Percentiles rank a stretch among this genome's conserved stretches.
These are phyloP conservation scores for Mikania micrantha DNA, from an alignment of 129 eudicot species.

Conservation along the genomic window DNA sequence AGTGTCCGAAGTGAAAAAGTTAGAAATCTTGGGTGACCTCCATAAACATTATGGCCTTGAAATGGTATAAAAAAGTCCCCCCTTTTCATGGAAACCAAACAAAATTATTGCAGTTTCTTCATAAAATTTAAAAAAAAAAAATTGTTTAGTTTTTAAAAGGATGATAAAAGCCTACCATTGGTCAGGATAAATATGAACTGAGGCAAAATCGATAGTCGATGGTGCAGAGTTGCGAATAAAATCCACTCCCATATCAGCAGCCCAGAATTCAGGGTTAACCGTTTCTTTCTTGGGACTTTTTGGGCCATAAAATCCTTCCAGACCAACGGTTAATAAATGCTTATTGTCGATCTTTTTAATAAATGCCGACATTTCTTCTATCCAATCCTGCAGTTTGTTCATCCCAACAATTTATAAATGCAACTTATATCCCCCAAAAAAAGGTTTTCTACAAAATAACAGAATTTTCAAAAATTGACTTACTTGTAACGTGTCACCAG, in stretches of 20 bases:
- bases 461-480: not conserved
- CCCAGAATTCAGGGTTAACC: constrained; percentile 81
- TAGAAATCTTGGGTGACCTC: too few species aligned
- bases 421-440: not conserved
- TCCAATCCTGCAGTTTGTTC: constrained; percentile 74
- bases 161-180: constrained; percentile 54
- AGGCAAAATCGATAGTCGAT: constrained; percentile 81
- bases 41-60: too few species aligned
- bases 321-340: constrained; percentile 78
- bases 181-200: constrained; percentile 96
- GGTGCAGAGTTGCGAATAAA: constrained; percentile 82
- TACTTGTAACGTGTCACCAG: constrained; percentile 94
- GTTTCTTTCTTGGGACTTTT: constrained; percentile 61
- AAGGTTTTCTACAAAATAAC: not conserved
- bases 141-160: not conserved
- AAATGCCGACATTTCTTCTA: constrained; percentile 83
- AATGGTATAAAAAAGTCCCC: not conserved
- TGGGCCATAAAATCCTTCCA: constrained; percentile 90
- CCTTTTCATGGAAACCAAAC: not conserved
- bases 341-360: constrained; percentile 71
- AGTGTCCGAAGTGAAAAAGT: too few species aligned
- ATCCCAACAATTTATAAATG: not conserved
- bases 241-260: constrained; percentile 78
- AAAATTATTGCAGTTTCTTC: not conserved
- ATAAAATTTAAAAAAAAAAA: not conserved